Conservation (phyloP, 176 grass and related monocot species). For the Zizania latifolia region DNA sequence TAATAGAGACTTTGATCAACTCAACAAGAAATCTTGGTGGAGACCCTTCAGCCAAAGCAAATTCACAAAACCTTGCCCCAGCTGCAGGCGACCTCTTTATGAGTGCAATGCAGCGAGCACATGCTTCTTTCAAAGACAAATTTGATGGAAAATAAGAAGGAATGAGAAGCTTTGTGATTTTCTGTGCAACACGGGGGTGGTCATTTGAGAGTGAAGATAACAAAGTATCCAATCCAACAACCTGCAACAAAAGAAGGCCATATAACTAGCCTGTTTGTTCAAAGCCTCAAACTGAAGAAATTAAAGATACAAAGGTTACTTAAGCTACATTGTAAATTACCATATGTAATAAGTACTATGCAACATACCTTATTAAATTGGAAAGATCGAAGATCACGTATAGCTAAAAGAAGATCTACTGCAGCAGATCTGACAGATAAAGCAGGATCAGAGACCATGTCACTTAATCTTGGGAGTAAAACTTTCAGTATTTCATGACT, state of each 20-base stretch:
- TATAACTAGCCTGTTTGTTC: neutral
- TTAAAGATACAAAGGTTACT: neutral
- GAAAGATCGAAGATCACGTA: conserved; percentile 67
- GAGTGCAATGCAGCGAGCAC: conserved; percentile 62
- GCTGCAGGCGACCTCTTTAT: conserved; percentile 74
- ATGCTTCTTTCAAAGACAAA: conserved; percentile 58
- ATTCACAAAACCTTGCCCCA: conserved; percentile 94
- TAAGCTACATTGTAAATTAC: neutral
- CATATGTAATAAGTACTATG: neutral
- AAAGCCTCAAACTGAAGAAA: neutral
- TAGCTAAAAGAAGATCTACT: conserved; percentile 80
- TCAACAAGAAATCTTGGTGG: conserved; percentile 55
- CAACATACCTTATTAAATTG: conserved; percentile 75
- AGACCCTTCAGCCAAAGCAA: conserved; percentile 74
- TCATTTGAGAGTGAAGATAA: conserved; percentile 77
- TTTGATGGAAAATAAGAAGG: conserved; percentile 92
- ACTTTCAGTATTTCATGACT: conserved; percentile 92
- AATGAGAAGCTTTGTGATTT: conserved; percentile 84
- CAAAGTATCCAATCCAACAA: conserved; percentile 60
- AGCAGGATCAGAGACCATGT: conserved; percentile 63
- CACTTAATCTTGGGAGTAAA: conserved; percentile 65
- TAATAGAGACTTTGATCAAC: conserved; percentile 47
- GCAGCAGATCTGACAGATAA: conserved; percentile 61
- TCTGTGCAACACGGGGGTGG: conserved; percentile 75
- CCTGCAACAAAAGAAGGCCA: conserved; percentile 39